Conservation (phyloP, 2,329 filamentous ascomycete genomes). For the Setomelanomma holmii region DNA sequence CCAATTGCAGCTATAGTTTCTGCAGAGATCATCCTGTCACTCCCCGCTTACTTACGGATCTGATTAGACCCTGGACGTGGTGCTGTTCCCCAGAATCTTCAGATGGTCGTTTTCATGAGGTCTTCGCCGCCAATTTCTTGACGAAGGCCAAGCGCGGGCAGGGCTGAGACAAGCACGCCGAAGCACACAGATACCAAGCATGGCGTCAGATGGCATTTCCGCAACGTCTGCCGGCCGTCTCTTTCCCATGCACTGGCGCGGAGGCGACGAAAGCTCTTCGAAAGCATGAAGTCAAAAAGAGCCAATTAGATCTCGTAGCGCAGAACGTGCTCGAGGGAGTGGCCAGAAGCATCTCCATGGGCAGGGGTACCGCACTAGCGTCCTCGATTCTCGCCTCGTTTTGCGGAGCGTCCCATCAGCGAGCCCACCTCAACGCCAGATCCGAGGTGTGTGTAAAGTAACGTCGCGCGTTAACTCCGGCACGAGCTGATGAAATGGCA, state of each 20-base stretch:
- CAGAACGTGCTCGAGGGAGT: constrained; percentile 18
- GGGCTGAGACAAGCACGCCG: constrained; percentile 24
- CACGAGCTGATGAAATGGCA: background rate
- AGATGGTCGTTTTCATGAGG: background rate
- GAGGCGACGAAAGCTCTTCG: constrained; percentile 3
- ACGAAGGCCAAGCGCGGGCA: constrained; percentile 19
- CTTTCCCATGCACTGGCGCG: constrained; percentile 1
- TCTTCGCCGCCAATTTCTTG: constrained; percentile 1
- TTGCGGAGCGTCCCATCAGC: constrained; percentile 5
- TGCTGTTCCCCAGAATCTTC: constrained; percentile 12
- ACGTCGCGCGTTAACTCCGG: constrained; percentile 5
- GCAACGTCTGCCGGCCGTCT: background rate
- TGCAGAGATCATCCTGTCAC: constrained; percentile 1
- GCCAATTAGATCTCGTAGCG: constrained; percentile 20
- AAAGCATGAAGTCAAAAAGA: constrained; percentile 6
- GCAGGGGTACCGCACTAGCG: constrained; percentile 4
- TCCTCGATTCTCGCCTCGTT: constrained; percentile 5
- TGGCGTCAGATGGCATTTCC: constrained; percentile 7
- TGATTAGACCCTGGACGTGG: background rate
- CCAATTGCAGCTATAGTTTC: background rate
- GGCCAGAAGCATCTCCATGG: constrained; percentile 13
- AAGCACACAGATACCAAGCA: constrained; percentile 14
- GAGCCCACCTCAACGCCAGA: background rate
- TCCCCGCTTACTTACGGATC: constrained; percentile 1
- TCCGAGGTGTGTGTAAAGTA: background rate